Evolutionary conservation across 1,284 basidiomycete genomes (phyloP), one percentile per base, ranked within the genome.

Genomic region (Cutaneotrichosporon spelunceum): DNA sequence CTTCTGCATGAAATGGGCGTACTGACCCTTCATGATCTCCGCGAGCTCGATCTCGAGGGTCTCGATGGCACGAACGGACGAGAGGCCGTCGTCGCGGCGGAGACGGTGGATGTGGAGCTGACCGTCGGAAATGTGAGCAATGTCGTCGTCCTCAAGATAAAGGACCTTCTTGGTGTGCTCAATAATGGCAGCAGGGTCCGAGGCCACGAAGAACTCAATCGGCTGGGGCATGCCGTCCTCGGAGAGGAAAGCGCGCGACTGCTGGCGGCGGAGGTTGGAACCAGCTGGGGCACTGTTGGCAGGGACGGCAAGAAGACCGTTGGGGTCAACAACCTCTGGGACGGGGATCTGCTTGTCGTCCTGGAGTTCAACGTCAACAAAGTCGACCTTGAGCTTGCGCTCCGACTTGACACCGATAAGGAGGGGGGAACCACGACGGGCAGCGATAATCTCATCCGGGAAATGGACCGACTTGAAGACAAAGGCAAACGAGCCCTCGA

Each of bases 1-100:
- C 84, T 99, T 99, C 81, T 99, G 95, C 96, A 99, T 99, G 81
- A 99, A 99, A 81, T 96, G 94, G 78, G 95, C 92, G 78, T 97
- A 99, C 79, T 93, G 92, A 78, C 96, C 96, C 86, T 99, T 99
- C 96, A 99, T 99, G 83, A 99, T 99, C 73, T 96, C 96, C 39
- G 95, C 96, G 55, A 99, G 87, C 81, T 99, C 96, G 73, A 99
- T 89, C 82, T 99, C 96, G 73, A 99, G 88, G 19, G 94, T 97
- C 83, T 99, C 96, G 80, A 99, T 99, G 68, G 87, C 93, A 71
- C 96, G 91, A 58, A 93, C 95, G 21, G 93, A 83, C 56, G 83
- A 84, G 79, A 75, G 81, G 55, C 86, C 88, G 69, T 90, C 89
- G 70, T 93, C 91, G 76, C 92, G 88, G 70, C 95, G 91, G 65